Conservation (phyloP, 768 basidiomycete species). For the Tremella yokohamensis region DNA sequence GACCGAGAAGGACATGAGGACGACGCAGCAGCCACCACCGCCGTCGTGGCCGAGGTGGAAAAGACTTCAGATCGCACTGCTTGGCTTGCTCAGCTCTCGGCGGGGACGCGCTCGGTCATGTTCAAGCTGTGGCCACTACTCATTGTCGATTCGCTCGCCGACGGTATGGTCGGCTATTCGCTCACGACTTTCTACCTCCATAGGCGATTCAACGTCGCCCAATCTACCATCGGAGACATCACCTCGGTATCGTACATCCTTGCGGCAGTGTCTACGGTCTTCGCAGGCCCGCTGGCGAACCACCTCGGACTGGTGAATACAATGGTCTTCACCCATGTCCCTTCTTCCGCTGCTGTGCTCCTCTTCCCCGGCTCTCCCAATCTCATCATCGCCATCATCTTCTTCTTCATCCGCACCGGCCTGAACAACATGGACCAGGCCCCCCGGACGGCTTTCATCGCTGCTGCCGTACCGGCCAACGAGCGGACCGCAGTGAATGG, state of each 20-base stretch:
- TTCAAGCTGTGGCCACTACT: constrained; percentile 35
- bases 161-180: constrained; percentile 33
- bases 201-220: constrained; percentile 21
- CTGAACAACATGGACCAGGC: constrained; percentile 40
- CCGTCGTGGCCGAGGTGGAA: not conserved
- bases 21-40: not conserved
- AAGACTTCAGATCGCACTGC: not conserved
- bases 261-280: constrained; percentile 31
- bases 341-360: constrained; percentile 30
- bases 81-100: constrained; percentile 26
- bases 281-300: constrained; percentile 34
- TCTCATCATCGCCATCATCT: constrained; percentile 20
- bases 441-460: constrained; percentile 39
- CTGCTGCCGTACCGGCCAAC: constrained; percentile 22
- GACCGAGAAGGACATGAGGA: not conserved
- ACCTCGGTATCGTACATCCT: constrained; percentile 34
- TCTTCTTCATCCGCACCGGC: constrained; percentile 31
- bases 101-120: constrained; percentile 27
- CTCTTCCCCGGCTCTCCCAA: constrained; percentile 27
- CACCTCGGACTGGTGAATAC: constrained; percentile 38
- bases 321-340: constrained; percentile 43
- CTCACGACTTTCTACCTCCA: constrained; percentile 35
- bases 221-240: constrained; percentile 26
- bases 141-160: constrained; percentile 31
- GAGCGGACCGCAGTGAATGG: constrained; percentile 41